Evolutionary conservation across 73 alveolate species (phyloP).

Genomic region (Paraurostyla sp.): DNA sequence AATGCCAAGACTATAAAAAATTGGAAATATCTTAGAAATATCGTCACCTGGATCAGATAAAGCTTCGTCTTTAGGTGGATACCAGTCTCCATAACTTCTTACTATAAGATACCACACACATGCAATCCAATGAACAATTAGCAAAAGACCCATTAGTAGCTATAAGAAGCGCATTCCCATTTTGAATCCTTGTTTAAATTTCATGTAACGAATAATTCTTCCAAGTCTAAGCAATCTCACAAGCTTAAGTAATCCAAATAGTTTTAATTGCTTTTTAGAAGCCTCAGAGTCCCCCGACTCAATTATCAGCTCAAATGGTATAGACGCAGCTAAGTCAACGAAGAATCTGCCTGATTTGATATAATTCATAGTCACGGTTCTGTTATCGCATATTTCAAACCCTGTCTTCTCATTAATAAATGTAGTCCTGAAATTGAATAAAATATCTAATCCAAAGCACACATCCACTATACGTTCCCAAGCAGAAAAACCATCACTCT

Average conservation of each 20-base stretch:
- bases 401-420: constrained; percentile 72
- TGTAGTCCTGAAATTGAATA: constrained; percentile 75
- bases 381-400: constrained; percentile 61
- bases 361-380: constrained; percentile 55
- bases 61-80: constrained; percentile 71
- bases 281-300: neutral
- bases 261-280: neutral
- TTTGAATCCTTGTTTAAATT: constrained; percentile 62
- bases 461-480: constrained; percentile 51
- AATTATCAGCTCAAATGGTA: constrained; percentile 69
- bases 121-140: constrained; percentile 74
- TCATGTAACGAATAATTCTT: constrained; percentile 59
- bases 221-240: constrained; percentile 67
- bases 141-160: constrained; percentile 62
- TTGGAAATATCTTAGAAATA: constrained; percentile 26
- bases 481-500: neutral
- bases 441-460: constrained; percentile 64
- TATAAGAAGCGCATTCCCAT: constrained; percentile 57
- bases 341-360: constrained; percentile 57
- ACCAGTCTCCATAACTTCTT: constrained; percentile 61
- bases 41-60: constrained; percentile 7
- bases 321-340: constrained; percentile 70
- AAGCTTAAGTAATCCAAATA: constrained; percentile 72
- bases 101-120: constrained; percentile 75
- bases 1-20: neutral